These are phyloP conservation scores for Aspergillus melleus DNA, from an alignment of 2,329 filamentous ascomycete genomes.

Conservation along the genomic window DNA sequence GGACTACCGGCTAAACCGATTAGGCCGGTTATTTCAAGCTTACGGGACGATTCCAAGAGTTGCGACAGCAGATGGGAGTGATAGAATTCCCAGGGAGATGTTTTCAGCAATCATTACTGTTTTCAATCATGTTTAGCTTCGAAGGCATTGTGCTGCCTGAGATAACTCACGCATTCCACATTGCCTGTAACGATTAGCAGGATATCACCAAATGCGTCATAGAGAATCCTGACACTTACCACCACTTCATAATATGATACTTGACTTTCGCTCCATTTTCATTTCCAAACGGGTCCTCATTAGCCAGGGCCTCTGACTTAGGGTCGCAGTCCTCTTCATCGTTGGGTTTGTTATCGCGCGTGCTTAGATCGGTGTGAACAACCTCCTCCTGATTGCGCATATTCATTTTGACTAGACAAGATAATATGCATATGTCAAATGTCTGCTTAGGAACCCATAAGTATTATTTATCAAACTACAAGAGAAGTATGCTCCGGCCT, in stretches of 20 bases:
- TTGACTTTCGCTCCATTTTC: constrained; percentile 45
- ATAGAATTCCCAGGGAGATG: constrained; percentile 58
- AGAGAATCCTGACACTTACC: constrained; percentile 19
- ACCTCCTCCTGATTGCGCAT: not conserved
- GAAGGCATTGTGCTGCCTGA: not conserved
- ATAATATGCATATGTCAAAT: not conserved
- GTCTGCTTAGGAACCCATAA: not conserved
- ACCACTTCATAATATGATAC: constrained; percentile 53
- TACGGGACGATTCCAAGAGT: constrained; percentile 57
- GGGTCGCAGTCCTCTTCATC: not conserved
- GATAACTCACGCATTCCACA: constrained; percentile 35
- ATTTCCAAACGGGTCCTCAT: constrained; percentile 39
- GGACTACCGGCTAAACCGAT: not conserved
- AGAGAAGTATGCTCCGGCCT: not conserved
- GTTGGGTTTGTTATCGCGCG: not conserved
- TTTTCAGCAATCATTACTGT: constrained; percentile 60
- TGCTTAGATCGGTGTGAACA: not conserved
- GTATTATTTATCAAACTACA: not conserved
- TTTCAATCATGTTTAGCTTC: constrained; percentile 6
- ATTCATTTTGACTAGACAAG: not conserved
- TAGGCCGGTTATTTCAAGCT: constrained; percentile 14
- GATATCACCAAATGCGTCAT: not conserved
- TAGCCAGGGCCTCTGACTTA: not conserved
- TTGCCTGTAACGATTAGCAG: constrained; percentile 28
- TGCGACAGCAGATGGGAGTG: constrained; percentile 55